Base-by-base conservation (phyloP, 2,329 filamentous ascomycete genomes). In the Hymenoscyphus albidus region DNA sequence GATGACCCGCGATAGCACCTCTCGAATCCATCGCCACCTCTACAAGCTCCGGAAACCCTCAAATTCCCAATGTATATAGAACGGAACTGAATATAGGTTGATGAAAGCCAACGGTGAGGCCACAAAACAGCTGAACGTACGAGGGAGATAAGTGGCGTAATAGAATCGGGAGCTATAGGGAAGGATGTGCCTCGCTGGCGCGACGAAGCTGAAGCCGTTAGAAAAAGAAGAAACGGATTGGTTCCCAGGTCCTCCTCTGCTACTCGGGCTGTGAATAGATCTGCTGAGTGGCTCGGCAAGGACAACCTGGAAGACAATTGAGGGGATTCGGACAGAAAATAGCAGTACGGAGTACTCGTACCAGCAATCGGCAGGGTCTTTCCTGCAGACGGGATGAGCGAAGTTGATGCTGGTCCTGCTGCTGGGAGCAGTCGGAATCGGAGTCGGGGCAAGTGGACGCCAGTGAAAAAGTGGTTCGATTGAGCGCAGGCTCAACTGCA, bases 1-100 rank as follows among this genome's bases (percentile, higher is more conserved):
- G 38, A 35, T 38, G 22, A 27, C 58, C 58, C 13, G 18, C 14
- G 22, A 27, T 16, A 42, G 39, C 58, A 12, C 35, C 39, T 31
- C 58, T 48, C 12, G 58, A 60, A 27, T 31, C 14, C 59, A 62
- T 62, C 12, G 44, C 59, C 59, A 62, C 48, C 59, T 22, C 18
- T 22, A 51, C 44, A 27, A 51, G 44, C 44, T 51, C 18, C n/a
- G 22, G 10, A 5, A 51, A 18, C 44, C 22, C n/a, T 27, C 44
- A 10, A n/a, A 51, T 22, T 18, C 44, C 44, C 44, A 51, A 51
- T 51, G 44, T n/a, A 51, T 51, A 51, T 51, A 51, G 44, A 44
- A 51, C 12, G 18, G n/a, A 51, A 51, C 22, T 22, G n/a, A n/a
- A 51, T 51, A 27, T 27, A 51, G 4, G 14, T 16, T 22, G 18